Evolutionary conservation across 2,329 filamentous ascomycete genomes (phyloP).

Genomic region (Lasiodiplodia citricola): DNA sequence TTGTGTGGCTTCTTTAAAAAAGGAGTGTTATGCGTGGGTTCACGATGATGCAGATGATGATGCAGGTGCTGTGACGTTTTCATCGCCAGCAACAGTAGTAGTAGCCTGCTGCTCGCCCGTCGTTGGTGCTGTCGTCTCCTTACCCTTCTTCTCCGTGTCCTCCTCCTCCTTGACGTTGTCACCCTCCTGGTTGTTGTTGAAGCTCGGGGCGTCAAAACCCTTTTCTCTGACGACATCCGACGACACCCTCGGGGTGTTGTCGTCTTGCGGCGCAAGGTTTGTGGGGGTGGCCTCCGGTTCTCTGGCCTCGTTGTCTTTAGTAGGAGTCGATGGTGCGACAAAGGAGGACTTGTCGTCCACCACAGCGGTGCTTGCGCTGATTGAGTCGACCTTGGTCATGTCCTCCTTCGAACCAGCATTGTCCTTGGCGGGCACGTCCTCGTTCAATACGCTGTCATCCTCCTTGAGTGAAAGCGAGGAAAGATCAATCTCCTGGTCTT

Average conservation of each 20-base stretch:
- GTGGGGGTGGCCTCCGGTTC: background rate
- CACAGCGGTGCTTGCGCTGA: constrained; percentile 8
- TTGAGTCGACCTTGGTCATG: constrained; percentile 16
- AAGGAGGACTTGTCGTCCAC: constrained; percentile 18
- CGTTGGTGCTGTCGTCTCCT: constrained; percentile 20
- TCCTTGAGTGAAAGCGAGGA: constrained; percentile 12
- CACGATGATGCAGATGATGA: constrained; percentile 21
- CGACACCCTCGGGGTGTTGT: constrained; percentile 5
- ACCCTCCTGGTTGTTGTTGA: constrained; percentile 11
- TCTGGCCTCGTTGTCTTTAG: constrained; percentile 15
- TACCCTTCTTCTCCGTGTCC: constrained; percentile 23
- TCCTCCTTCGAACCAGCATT: constrained; percentile 9
- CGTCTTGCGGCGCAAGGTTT: background rate
- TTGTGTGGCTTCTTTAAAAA: constrained; percentile 4
- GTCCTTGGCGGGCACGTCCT: background rate
- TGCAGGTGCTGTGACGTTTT: constrained; percentile 16
- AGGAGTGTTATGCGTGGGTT: background rate
- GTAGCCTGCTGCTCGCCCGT: constrained; percentile 22
- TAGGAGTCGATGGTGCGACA: constrained; percentile 2
- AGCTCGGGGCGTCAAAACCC: constrained; percentile 9
- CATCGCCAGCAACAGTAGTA: constrained; percentile 17
- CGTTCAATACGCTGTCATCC: background rate
- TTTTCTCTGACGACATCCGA: constrained; percentile 6
- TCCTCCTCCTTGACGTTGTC: constrained; percentile 12
- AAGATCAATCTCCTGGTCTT: constrained; percentile 30